A percentile compares a stretch with the other conserved stretches of the same genome.
phyloP scores from a whole-genome alignment of 2,329 filamentous ascomycete species.

The Microdochium paspali region DNA sequence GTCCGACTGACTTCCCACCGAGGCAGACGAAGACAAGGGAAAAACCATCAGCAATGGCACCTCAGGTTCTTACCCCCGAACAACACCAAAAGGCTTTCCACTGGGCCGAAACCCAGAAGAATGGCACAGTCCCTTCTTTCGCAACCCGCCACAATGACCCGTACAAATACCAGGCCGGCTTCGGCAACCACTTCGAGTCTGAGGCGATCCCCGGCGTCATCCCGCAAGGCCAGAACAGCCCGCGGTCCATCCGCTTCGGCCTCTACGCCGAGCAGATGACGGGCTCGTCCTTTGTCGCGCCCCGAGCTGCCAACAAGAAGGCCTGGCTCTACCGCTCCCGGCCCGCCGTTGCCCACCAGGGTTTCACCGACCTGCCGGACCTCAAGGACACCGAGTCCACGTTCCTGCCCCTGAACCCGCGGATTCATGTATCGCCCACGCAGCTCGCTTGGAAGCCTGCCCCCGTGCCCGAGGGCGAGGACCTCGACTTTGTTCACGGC shows the following conservation, averaged over 20 bases:
- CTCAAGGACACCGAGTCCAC: constrained; percentile 27
- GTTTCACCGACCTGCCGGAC: constrained; percentile 12
- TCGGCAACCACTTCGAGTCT: constrained; percentile 38
- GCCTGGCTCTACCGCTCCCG: constrained; percentile 24
- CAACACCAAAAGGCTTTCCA: constrained; percentile 43
- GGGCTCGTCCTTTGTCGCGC: constrained; percentile 25
- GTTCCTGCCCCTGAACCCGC: constrained; percentile 35
- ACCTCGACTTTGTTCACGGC: constrained; percentile 35
- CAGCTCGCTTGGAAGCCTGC: constrained; percentile 41
- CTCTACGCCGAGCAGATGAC: constrained; percentile 38
- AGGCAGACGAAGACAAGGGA: constrained; percentile 1
- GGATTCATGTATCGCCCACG: constrained; percentile 32
- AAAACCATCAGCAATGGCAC: neutral
- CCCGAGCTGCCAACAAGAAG: constrained; percentile 18
- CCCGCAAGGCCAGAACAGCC: constrained; percentile 33
- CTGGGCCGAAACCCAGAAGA: constrained; percentile 52
- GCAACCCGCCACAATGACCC: constrained; percentile 23
- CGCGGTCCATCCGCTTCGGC: constrained; percentile 29
- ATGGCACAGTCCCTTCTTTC: constrained; percentile 45
- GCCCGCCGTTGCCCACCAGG: constrained; percentile 21
- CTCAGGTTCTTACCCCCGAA: constrained; percentile 1
- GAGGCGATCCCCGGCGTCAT: constrained; percentile 36
- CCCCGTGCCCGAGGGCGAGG: constrained; percentile 13
- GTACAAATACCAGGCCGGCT: constrained; percentile 45
- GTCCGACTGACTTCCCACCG: too few relatives aligned